Conservation (phyloP, 1,284 basidiomycete genomes). For the Flammula alnicola region DNA sequence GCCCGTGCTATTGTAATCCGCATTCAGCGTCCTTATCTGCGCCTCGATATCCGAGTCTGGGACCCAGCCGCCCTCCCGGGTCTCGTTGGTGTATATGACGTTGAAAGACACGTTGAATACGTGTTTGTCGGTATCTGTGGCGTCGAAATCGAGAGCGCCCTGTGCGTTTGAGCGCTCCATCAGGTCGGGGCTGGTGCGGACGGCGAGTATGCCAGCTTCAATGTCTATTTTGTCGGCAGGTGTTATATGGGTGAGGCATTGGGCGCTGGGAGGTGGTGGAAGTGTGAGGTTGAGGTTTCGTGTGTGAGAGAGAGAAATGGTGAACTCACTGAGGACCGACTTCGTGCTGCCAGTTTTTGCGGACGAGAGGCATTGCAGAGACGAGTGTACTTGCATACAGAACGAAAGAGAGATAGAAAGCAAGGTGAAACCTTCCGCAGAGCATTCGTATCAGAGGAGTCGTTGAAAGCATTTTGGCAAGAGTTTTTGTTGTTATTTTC, state of each 20-base stretch:
- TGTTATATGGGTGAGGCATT: slow-evolving; percentile 19
- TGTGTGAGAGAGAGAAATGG: no score
- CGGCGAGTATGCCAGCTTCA: slow-evolving; percentile 10
- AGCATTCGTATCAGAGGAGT: no score
- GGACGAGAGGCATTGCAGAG: no score
- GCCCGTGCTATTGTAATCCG: slow-evolving; percentile 32
- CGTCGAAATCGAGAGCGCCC: neutral
- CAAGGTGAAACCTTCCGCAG: no score
- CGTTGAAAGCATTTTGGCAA: no score
- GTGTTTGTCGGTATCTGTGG: slow-evolving; percentile 1
- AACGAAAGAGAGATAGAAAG: no score
- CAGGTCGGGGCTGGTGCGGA: neutral
- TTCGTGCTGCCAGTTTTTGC: no score
- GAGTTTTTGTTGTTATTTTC: no score
- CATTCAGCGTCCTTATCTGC: slow-evolving; percentile 36
- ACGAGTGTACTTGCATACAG: no score
- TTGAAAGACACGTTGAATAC: slow-evolving; percentile 29
- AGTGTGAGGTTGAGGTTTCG: no score
- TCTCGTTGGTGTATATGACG: slow-evolving; percentile 28
- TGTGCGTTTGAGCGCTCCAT: neutral
- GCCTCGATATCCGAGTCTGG: slow-evolving; percentile 31
- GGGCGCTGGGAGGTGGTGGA: slow-evolving; percentile 3
- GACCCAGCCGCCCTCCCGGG: slow-evolving; percentile 27
- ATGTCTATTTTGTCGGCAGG: slow-evolving; percentile 14
- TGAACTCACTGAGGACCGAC: no score